Conservation (phyloP, 2,329 filamentous ascomycete species). For the Clonostachys solani region DNA sequence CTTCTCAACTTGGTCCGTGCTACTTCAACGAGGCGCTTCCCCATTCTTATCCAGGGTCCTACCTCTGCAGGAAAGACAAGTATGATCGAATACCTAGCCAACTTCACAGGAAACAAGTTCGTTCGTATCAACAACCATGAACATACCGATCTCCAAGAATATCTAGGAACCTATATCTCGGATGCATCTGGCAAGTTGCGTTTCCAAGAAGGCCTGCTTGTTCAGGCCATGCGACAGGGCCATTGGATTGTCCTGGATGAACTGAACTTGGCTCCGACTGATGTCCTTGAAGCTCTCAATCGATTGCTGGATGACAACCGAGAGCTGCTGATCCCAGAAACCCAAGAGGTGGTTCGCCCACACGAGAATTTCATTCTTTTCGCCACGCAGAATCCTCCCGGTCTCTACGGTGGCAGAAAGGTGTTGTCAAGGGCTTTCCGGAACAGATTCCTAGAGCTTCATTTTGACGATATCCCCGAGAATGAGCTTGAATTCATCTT, state of each 20-base stretch:
- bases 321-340: constrained; percentile 93
- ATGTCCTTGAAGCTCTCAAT: constrained; percentile 95
- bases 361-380: constrained; percentile 97
- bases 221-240: constrained; percentile 86
- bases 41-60: constrained; percentile 91
- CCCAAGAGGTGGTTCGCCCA: constrained; percentile 87
- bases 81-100: constrained; percentile 99
- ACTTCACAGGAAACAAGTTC: constrained; percentile 93
- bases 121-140: constrained; percentile 99
- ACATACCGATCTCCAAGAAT: constrained; percentile 96
- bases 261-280: constrained; percentile 91
- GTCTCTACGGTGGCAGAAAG: constrained; percentile 92
- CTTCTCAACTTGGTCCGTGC: constrained; percentile 91
- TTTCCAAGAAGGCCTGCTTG: constrained; percentile 91
- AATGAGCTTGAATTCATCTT: constrained; percentile 90
- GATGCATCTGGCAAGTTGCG: constrained; percentile 76
- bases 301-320: constrained; percentile 93
- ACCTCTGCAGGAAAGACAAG: constrained; percentile 98
- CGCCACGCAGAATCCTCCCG: constrained; percentile 94
- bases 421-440: constrained; percentile 90
- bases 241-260: constrained; percentile 99
- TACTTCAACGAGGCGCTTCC: constrained; percentile 86
- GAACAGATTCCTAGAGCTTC: constrained; percentile 93
- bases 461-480: constrained; percentile 97
- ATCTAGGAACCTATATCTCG: constrained; percentile 90